Conservation (phyloP, 805 yeast species). For the Cyberlindnera mycetangii region DNA sequence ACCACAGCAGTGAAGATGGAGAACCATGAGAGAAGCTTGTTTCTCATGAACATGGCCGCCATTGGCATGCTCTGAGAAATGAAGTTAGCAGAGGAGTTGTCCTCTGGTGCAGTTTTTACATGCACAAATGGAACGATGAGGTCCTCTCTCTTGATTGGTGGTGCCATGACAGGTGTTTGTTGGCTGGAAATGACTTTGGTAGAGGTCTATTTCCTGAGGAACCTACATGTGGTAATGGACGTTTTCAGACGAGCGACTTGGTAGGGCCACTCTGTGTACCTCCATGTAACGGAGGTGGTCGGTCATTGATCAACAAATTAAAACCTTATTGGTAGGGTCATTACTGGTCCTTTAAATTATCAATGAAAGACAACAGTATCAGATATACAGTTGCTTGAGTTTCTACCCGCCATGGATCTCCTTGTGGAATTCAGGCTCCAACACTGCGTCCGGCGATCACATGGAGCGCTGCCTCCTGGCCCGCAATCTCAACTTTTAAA, state of each 20-base stretch:
- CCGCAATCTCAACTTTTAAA: too few relatives aligned
- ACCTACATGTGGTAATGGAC: not conserved
- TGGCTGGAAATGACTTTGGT: not conserved
- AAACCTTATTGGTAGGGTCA: not conserved
- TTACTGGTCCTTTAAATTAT: not conserved
- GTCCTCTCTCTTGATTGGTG: constrained; percentile 35
- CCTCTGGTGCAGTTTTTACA: constrained; percentile 44
- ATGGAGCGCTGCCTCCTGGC: too few relatives aligned
- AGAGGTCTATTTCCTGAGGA: not conserved
- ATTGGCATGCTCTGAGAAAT: constrained; percentile 59
- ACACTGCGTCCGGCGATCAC: too few relatives aligned
- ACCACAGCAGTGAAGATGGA: constrained; percentile 49
- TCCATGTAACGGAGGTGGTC: too few relatives aligned
- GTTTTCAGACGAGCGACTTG: not conserved
- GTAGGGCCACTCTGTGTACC: not conserved
- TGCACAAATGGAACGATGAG: constrained; percentile 42
- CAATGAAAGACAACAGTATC: not conserved
- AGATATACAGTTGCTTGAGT: too few relatives aligned
- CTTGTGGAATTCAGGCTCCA: too few relatives aligned
- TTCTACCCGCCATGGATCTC: too few relatives aligned
- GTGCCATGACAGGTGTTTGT: constrained; percentile 24
- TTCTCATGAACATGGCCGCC: constrained; percentile 65
- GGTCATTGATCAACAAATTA: too few relatives aligned
- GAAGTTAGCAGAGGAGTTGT: constrained; percentile 39
- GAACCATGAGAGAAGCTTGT: constrained; percentile 43